Evolutionary conservation across 768 basidiomycete genomes (phyloP).

Genomic region (Ramaria rubella): DNA sequence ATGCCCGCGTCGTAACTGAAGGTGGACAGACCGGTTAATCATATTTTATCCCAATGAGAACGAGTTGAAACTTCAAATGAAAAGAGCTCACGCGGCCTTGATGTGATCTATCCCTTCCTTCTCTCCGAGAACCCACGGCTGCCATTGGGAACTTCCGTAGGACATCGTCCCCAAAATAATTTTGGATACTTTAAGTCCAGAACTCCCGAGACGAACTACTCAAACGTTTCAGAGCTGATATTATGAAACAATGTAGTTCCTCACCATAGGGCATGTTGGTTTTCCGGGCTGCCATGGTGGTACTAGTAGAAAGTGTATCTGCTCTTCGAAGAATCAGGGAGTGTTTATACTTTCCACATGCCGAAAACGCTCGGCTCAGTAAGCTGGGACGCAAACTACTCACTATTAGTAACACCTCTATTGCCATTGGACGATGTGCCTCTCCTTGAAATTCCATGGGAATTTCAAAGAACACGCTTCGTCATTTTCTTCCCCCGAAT

Average conservation of each 20-base stretch:
- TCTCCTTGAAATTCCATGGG: too few species aligned
- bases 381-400: too few species aligned
- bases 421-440: too few species aligned
- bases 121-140: constrained; percentile 31
- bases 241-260: constrained; percentile 8
- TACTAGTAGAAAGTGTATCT: too few species aligned
- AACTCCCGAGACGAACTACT: constrained; percentile 18
- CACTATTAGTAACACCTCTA: too few species aligned
- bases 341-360: too few species aligned
- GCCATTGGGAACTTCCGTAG: constrained; percentile 24
- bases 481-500: too few species aligned
- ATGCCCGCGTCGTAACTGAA: constrained; percentile 51
- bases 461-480: too few species aligned
- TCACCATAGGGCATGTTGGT: constrained; percentile 28
- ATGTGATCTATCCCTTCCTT: constrained; percentile 33
- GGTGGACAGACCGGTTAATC: neutral
- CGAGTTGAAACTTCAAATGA: neutral
- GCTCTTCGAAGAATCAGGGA: too few species aligned
- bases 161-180: constrained; percentile 33
- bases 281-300: constrained; percentile 6
- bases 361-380: too few species aligned
- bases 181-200: constrained; percentile 34
- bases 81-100: constrained; percentile 24
- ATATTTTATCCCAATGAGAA: too few species aligned
- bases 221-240: too few species aligned